phyloP scores from a whole-genome alignment of 202 grass and related monocot genomes.

The Cymbopogon flexuosus region DNA sequence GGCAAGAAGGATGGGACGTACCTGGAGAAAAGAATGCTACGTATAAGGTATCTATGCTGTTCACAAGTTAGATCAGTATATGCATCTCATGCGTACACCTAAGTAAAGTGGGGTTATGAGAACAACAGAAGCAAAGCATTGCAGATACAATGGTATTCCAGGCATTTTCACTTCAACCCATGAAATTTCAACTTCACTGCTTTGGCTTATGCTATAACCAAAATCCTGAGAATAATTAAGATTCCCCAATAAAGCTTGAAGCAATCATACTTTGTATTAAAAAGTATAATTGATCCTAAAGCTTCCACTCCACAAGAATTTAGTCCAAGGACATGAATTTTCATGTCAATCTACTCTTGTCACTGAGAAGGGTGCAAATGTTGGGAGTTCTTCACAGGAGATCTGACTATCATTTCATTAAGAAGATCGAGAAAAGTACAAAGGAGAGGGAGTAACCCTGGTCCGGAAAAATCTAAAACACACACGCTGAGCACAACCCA shows the following conservation, averaged over 20 bases:
- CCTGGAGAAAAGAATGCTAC: slow-evolving; percentile 55
- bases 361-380: not conserved
- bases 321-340: slow-evolving; percentile 11
- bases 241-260: slow-evolving; percentile 1
- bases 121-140: not conserved
- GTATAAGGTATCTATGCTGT: slow-evolving; percentile 37
- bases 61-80: slow-evolving; percentile 10
- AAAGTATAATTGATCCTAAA: slow-evolving; percentile 22
- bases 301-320: slow-evolving; percentile 14
- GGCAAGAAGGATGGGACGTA: slow-evolving; percentile 98
- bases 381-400: not conserved
- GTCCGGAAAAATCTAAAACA: not conserved
- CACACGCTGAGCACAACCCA: not conserved
- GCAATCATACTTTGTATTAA: slow-evolving; percentile 1
- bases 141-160: not conserved
- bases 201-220: not conserved
- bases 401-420: not conserved
- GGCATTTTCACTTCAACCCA: slow-evolving; percentile 2
- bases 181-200: not conserved
- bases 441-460: not conserved
- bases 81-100: slow-evolving; percentile 2
- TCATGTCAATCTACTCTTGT: not conserved
- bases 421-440: not conserved
- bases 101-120: slow-evolving; percentile 5
- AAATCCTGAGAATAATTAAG: slow-evolving; percentile 22